phyloP scores from a whole-genome alignment of 768 basidiomycete species.

The Cystoderma amianthinum region DNA sequence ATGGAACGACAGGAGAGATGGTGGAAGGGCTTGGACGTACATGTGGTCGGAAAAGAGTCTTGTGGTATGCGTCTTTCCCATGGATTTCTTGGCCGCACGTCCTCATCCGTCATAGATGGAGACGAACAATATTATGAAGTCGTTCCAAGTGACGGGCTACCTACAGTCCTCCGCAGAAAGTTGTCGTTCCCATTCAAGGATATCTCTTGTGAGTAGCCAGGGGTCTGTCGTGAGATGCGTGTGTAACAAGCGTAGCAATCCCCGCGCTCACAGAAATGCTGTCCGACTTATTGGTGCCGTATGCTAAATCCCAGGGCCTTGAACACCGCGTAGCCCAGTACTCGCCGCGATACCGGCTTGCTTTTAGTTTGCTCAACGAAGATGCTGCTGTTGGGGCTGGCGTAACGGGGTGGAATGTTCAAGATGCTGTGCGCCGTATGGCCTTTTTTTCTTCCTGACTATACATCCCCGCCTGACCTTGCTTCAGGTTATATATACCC shows the following conservation, averaged over 20 bases:
- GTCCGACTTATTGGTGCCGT: slow-evolving; percentile 33
- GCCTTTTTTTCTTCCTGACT: background rate
- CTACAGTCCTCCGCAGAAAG: slow-evolving; percentile 14
- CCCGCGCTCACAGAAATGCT: slow-evolving; percentile 20
- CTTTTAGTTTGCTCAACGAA: slow-evolving; percentile 93
- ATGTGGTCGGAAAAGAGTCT: slow-evolving; percentile 15
- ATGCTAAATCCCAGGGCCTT: slow-evolving; percentile 29
- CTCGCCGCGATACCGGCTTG: slow-evolving; percentile 73
- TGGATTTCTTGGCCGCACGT: too few relatives aligned
- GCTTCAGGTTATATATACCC: slow-evolving; percentile 65
- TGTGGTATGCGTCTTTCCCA: slow-evolving; percentile 25
- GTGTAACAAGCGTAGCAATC: slow-evolving; percentile 7
- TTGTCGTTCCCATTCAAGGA: slow-evolving; percentile 21
- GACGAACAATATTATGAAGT: background rate
- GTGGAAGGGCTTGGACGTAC: slow-evolving; percentile 39
- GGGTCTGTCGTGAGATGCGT: background rate
- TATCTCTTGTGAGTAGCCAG: slow-evolving; percentile 11
- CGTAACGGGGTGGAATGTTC: slow-evolving; percentile 68
- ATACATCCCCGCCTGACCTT: too few relatives aligned
- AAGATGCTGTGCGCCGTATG: slow-evolving; percentile 52
- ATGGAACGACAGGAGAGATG: slow-evolving; percentile 14
- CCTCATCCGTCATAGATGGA: too few relatives aligned
- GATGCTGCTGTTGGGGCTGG: slow-evolving; percentile 63
- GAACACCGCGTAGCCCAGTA: slow-evolving; percentile 61
- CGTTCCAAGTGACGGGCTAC: background rate